Evolutionary conservation across 2,329 filamentous ascomycete species (phyloP).

Genomic region (Botrytis pseudocinerea): DNA sequence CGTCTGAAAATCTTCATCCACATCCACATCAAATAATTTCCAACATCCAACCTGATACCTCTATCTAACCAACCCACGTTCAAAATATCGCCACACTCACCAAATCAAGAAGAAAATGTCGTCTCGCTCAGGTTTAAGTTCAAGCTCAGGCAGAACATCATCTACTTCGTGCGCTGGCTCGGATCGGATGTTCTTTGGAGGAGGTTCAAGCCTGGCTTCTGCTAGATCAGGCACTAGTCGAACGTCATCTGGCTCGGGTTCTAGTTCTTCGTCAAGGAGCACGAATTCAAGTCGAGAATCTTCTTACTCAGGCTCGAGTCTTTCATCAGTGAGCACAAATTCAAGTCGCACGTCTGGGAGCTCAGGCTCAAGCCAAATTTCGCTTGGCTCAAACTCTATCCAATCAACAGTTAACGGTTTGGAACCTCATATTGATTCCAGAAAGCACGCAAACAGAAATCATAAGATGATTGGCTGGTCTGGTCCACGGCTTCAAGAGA

Average conservation of each 20-base stretch:
- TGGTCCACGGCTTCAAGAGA: background rate
- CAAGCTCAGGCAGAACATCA: background rate
- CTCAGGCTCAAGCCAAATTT: background rate
- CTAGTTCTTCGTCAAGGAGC: no score
- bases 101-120: background rate
- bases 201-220: background rate
- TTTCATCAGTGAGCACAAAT: no score
- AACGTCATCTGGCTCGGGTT: no score
- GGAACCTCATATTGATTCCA: background rate
- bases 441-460: background rate
- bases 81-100: rapidly evolving
- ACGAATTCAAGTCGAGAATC: no score
- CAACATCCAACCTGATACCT: background rate
- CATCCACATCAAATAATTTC: background rate
- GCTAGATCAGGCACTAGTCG: no score
- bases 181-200: background rate
- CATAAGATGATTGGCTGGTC: background rate
- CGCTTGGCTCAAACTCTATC: background rate
- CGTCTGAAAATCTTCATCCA: no score
- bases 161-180: background rate
- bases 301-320: no score
- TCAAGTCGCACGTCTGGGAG: background rate
- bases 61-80: background rate
- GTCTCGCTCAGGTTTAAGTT: background rate
- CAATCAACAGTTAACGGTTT: no score